Conservation (phyloP, 2,329 filamentous ascomycete species). For the Colletotrichum sp. region DNA sequence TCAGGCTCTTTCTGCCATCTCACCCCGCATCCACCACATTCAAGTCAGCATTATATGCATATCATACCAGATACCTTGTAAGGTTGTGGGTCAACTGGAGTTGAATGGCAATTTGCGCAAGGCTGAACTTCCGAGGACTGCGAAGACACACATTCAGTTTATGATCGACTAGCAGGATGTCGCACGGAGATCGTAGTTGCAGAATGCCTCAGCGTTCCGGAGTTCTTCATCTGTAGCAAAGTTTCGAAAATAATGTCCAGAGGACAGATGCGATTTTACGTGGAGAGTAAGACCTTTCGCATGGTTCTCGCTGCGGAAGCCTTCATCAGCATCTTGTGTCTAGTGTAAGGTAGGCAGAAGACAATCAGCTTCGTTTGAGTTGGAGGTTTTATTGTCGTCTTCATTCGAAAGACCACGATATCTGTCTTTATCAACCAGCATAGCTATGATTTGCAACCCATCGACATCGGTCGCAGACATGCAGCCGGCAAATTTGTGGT, state of each 20-base stretch:
- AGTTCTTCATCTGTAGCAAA: neutral
- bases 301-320: neutral
- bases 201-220: neutral
- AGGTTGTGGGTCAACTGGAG: neutral
- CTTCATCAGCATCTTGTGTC: neutral
- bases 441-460: neutral
- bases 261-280: neutral
- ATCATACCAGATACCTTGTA: neutral
- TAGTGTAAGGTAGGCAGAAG: neutral
- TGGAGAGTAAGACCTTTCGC: neutral
- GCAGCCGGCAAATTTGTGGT: neutral
- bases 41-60: neutral
- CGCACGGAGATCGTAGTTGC: neutral
- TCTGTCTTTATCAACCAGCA: neutral
- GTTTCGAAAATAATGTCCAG: neutral
- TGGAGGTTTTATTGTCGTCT: neutral
- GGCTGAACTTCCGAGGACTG: neutral
- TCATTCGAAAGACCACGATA: neutral
- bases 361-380: neutral
- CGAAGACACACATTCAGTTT: neutral
- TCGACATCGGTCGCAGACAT: neutral
- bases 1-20: neutral
- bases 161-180: neutral
- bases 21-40: neutral
- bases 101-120: neutral